Evolutionary conservation across 257 asterid species (phyloP), one percentile per base, ranked within the genome.

Genomic region (Nicotiana noctiflora): DNA sequence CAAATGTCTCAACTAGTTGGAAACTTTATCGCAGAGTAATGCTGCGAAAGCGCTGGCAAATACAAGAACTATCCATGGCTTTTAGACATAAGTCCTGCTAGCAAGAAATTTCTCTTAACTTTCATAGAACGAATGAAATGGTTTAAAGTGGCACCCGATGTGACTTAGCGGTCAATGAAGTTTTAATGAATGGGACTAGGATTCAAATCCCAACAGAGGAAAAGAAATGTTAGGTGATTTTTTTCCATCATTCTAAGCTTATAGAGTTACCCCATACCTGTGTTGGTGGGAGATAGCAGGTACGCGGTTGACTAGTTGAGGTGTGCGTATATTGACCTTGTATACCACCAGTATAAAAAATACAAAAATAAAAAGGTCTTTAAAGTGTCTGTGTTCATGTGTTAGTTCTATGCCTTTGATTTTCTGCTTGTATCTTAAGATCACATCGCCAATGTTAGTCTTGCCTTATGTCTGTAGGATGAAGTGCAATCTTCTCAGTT

Each of bases 401-500:
- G 60, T 0, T 46, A 44, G 78, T 10, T 46, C 78, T 46, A 72
- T 72, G 61, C 29, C 37, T 37, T 14, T 51, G 49, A 34, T 34
- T 60, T 21, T 25, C 21, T 13, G 9, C 56, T 21, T 21, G 19
- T 60, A 49, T 77, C 68, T 57, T 57, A 19, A 23, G 78, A 72
- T 72, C 51, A 72, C 27, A 72, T 46, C 15, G 15, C 60, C 4
- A 12, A 23, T 14, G 23, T 72, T 72, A 7, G 49, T 14, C 40
- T 72, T 70, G 34, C 21, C 37, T 44, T 70, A 44, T 72, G 23
- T 65, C 78, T 82, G 89, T 82, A 92, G 97, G 94, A 88, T 81
- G 96, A 85, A 81, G 72, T 59, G 66, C 89, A 78, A 62, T 85
- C 90, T 76, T 83, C 93, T 80, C 85, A 80, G 80, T 68, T 86